Percentiles rank a stretch among this genome's conserved stretches.
Conservation (phyloP, 202 grass and related monocot species). For the Hordeum pubiflorum region DNA sequence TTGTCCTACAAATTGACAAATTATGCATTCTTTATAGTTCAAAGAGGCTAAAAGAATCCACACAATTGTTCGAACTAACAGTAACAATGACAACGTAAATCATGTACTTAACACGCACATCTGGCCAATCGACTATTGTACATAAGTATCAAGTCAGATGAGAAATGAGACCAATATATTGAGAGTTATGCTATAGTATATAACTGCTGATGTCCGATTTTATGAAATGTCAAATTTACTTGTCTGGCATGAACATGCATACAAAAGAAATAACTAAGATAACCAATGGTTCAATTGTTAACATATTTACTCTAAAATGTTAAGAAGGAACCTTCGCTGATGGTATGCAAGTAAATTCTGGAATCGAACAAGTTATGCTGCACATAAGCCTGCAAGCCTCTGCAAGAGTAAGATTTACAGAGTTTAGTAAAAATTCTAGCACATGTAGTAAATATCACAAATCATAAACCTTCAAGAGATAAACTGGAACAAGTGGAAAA, state of each 20-base stretch:
- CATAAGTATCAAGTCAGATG: constrained; percentile 15
- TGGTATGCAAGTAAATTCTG: constrained; percentile 91
- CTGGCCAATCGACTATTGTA: neutral
- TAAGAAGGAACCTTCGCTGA: constrained; percentile 66
- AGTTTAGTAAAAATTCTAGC: constrained; percentile 1
- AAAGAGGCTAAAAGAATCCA: neutral
- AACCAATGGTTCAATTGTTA: neutral
- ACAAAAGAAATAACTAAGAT: neutral
- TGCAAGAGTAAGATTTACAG: constrained; percentile 35
- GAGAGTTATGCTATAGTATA: neutral
- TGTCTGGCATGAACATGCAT: constrained; percentile 11
- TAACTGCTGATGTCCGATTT: neutral
- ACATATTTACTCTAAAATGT: constrained; percentile 15
- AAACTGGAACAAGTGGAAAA: neutral
- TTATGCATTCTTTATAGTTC: neutral
- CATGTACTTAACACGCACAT: neutral
- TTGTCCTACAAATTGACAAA: neutral
- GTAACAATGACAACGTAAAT: neutral
- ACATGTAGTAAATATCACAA: neutral
- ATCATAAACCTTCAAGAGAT: neutral
- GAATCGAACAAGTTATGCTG: constrained; percentile 64
- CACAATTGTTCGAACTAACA: neutral
- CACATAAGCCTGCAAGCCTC: constrained; percentile 84
- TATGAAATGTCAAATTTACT: constrained; percentile 9
- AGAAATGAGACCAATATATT: neutral